Conservation (phyloP, 2,329 filamentous ascomycete genomes). For the Colletotrichum euphorbiae region DNA sequence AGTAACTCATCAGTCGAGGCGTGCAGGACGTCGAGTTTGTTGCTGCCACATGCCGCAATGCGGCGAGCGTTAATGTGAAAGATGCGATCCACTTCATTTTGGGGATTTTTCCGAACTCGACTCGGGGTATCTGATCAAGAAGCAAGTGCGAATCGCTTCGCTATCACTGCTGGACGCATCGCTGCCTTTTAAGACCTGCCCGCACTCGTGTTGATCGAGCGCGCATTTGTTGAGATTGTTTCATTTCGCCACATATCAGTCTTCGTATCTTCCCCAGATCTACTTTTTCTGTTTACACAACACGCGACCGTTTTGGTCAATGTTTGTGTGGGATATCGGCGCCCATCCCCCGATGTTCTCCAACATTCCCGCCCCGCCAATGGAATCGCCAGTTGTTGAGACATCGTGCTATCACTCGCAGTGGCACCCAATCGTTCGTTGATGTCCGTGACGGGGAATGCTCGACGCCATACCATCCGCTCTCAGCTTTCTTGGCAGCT, state of each 20-base stretch:
- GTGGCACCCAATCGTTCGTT: not conserved
- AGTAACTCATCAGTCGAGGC: slow-evolving; percentile 30
- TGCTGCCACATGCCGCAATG: slow-evolving; percentile 14
- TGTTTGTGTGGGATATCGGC: not conserved
- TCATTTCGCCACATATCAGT: slow-evolving; percentile 19
- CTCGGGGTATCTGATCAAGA: not conserved
- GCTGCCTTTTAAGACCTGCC: not conserved
- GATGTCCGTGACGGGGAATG: not conserved
- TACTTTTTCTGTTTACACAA: slow-evolving; percentile 8
- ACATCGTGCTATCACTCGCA: slow-evolving; percentile 2
- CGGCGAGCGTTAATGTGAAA: slow-evolving; percentile 11
- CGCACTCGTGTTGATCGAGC: not conserved
- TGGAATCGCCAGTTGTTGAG: not conserved
- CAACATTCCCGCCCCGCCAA: slow-evolving; percentile 26
- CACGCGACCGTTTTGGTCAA: slow-evolving; percentile 2
- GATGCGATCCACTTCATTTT: slow-evolving; percentile 31
- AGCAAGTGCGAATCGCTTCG: not conserved
- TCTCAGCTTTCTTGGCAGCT: not conserved
- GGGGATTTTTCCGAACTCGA: too few relatives aligned
- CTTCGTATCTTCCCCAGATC: not conserved
- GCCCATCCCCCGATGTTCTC: not conserved
- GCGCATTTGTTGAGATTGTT: not conserved
- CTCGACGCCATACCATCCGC: not conserved
- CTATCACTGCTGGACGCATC: not conserved
- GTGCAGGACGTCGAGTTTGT: slow-evolving; percentile 28